Percentiles rank a stretch among this genome's conserved stretches.
phyloP scores from a whole-genome alignment of 2,329 filamentous ascomycete genomes.

The Xylariaceae sp. region DNA sequence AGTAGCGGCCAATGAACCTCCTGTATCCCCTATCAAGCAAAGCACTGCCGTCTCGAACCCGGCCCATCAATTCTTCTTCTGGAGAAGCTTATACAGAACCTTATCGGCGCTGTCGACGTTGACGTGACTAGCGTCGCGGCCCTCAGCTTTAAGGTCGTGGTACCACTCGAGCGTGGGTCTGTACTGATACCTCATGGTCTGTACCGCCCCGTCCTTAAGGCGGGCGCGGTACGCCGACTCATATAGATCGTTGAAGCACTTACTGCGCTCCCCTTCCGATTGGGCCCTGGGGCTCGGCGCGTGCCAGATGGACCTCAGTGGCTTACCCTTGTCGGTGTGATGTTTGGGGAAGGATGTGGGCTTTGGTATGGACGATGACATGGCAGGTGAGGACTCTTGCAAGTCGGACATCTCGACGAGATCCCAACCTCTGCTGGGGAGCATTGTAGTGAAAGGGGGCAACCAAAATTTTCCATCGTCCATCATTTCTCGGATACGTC shows the following conservation, averaged over 20 bases:
- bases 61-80: slow-evolving; percentile 5
- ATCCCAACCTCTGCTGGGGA: slow-evolving; percentile 45
- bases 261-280: slow-evolving; percentile 23
- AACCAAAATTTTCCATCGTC: slow-evolving; percentile 39
- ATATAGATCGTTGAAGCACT: slow-evolving; percentile 50
- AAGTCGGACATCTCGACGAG: slow-evolving; percentile 32
- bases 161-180: slow-evolving; percentile 58
- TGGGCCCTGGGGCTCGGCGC: slow-evolving; percentile 42
- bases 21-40: too few species aligned
- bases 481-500: slow-evolving; percentile 40
- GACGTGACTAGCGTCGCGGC: slow-evolving; percentile 54
- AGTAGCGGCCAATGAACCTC: too few species aligned
- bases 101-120: slow-evolving; percentile 47
- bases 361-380: slow-evolving; percentile 1
- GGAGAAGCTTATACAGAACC: slow-evolving; percentile 37
- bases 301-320: slow-evolving; percentile 49
- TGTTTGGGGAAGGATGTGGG: slow-evolving; percentile 23
- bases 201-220: slow-evolving; percentile 17
- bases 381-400: slow-evolving; percentile 15
- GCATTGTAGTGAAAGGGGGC: slow-evolving; percentile 35
- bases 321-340: slow-evolving; percentile 29
- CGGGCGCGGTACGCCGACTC: slow-evolving; percentile 38
- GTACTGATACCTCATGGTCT: slow-evolving; percentile 45
- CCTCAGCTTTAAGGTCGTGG: slow-evolving; percentile 47
- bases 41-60: too few species aligned